Evolutionary conservation across 169 alveolate genomes (phyloP), one percentile per base, ranked within the genome.

Genomic region (Condylostoma magnum): DNA sequence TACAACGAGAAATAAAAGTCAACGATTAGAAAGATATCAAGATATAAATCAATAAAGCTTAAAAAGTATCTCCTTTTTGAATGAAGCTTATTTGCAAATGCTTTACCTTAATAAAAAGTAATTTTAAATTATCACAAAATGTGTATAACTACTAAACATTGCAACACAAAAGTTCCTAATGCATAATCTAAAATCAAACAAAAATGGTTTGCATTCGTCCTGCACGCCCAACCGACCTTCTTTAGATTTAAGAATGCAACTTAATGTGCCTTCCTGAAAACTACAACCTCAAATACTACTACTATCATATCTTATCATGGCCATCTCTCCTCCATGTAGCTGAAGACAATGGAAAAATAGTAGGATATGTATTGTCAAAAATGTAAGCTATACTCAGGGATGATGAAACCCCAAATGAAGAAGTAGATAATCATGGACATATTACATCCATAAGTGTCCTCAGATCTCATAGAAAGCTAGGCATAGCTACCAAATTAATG

Each of bases 271-370:
- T 94, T 20, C 98, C 98, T 3, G 99, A 97, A 82, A 97, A 97
- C 89, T 97, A 97, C 69, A 95, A 94, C 68, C 73, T 94, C 85
- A 95, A 95, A 83, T 97, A 97, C 81, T 97, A 97, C 77, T 91
- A 93, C 55, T 97, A 96, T 82, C 99, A 97, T 78, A 92, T 92
- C 8, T 79, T 97, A 50, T 89, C 97, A 46, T 97, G 99, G 99
- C 98, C 98, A 28, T 90, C 91, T 34, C 85, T 97, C 30, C 90
- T 90, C 2, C 86, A 87, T 52, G 96, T 95, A 3, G 97, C 98
- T 27, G 96, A 90, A 53, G 92, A 84, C 33, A 72, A 75, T 43
- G 95, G 95, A 27, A 90, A 89, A 72, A 85, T 91, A 28, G 96
- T 90, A 4, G 97, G 97, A 0, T 93, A 93, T 72, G 97, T 93